Evolutionary conservation across 1,284 basidiomycete genomes (phyloP).

Genomic region (Irpex sp.): DNA sequence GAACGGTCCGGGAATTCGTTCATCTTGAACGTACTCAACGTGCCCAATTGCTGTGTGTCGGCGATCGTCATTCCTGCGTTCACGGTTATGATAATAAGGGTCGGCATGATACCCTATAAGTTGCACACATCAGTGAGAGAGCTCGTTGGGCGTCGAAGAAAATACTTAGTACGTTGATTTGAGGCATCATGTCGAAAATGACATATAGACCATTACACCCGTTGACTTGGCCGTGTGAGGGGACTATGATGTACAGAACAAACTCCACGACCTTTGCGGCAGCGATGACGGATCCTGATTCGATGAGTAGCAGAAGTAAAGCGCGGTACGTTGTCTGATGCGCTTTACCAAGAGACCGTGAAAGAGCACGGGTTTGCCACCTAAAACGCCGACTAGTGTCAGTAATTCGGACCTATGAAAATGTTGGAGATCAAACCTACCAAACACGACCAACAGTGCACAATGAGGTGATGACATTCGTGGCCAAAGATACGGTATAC

Average conservation of each 20-base stretch:
- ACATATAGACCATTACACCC: neutral
- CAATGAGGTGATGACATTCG: slow-evolving; percentile 34
- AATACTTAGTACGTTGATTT: neutral
- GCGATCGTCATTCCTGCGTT: neutral
- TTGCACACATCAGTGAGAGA: neutral
- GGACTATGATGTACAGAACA: neutral
- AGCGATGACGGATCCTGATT: neutral
- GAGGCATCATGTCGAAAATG: slow-evolving; percentile 1
- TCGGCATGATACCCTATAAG: neutral
- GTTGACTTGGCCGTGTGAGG: neutral
- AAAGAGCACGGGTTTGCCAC: neutral
- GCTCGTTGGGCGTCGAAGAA: too few relatives aligned
- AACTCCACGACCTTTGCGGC: neutral
- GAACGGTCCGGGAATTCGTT: neutral
- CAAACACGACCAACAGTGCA: slow-evolving; percentile 38
- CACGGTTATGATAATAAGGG: neutral
- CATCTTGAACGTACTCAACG: neutral
- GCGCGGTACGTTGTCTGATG: neutral
- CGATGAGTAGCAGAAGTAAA: neutral
- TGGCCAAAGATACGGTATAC: slow-evolving; percentile 21
- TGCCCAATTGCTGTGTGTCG: neutral
- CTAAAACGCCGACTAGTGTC: neutral
- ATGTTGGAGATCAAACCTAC: slow-evolving; percentile 1
- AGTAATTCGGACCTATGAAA: neutral
- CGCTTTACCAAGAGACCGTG: neutral